Conservation (phyloP, 495 filamentous ascomycete genomes). For the Geopyxis carbonaria region DNA sequence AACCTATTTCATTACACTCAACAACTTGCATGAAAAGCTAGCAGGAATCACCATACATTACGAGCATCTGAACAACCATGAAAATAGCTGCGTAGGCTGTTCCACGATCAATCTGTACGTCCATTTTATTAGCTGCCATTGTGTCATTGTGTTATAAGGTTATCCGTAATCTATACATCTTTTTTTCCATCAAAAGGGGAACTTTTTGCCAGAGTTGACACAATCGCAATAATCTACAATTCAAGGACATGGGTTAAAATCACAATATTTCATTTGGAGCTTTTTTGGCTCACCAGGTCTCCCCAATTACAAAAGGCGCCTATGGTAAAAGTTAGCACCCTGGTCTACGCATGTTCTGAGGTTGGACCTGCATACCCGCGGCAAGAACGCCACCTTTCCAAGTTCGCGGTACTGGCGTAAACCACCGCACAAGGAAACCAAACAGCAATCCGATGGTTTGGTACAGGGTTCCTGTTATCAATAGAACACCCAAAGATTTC, state of each 20-base stretch:
- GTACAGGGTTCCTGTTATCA: slow-evolving; percentile 18
- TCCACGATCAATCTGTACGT: slow-evolving; percentile 6
- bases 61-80: slow-evolving; percentile 18
- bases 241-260: slow-evolving; percentile 1
- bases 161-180: slow-evolving; percentile 11
- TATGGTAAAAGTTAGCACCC: slow-evolving; percentile 5
- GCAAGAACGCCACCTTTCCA: slow-evolving; percentile 23
- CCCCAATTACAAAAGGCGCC: slow-evolving; percentile 20
- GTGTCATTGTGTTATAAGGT: no score
- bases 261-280: not conserved
- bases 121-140: no score
- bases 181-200: slow-evolving; percentile 13
- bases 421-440: slow-evolving; percentile 19
- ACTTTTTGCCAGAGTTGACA: slow-evolving; percentile 19
- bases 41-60: no score
- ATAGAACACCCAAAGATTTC: slow-evolving; percentile 14
- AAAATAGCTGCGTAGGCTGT: slow-evolving; percentile 23
- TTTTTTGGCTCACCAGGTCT: slow-evolving; percentile 18
- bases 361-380: slow-evolving; percentile 24
- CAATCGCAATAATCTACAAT: slow-evolving; percentile 19
- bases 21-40: no score
- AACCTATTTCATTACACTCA: no score
- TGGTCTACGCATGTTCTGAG: no score
- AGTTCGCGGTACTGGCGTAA: slow-evolving; percentile 18
- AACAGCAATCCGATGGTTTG: slow-evolving; percentile 20